Evolutionary conservation across 805 yeast species (phyloP).

Genomic region (Lipomyces kockii): DNA sequence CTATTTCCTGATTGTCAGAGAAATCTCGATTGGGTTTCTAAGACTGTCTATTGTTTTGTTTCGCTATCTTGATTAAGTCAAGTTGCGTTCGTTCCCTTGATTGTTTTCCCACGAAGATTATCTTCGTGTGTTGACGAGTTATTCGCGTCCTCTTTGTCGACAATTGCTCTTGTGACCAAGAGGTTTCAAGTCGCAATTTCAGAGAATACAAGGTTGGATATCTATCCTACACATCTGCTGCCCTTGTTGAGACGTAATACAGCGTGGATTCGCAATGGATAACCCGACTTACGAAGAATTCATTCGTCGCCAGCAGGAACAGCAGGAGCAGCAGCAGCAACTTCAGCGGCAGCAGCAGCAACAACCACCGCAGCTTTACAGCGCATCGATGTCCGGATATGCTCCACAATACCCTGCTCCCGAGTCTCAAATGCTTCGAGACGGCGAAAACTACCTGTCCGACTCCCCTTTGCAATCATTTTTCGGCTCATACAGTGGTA

Average conservation of each 20-base stretch:
- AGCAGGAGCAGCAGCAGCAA: conserved; percentile 6
- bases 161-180: not conserved
- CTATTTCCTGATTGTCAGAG: not conserved
- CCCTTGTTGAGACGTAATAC: not conserved
- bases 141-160: not conserved
- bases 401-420: not conserved
- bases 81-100: not conserved
- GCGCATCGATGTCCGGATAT: not conserved
- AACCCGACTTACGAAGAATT: not conserved
- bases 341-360: conserved; percentile 5
- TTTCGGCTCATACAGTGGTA: conserved; percentile 5
- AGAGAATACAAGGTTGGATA: not conserved
- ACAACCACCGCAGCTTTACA: not conserved
- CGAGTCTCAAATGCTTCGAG: not conserved
- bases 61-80: not conserved
- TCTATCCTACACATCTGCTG: not conserved
- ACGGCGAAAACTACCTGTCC: conserved; percentile 1
- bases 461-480: conserved; percentile 7
- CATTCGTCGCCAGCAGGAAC: conserved; percentile 7
- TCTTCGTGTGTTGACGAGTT: not conserved
- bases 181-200: not conserved
- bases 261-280: not conserved
- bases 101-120: not conserved
- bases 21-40: not conserved
- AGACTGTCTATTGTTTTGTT: not conserved